A percentile compares a stretch with the other conserved stretches of the same genome.
Evolutionary conservation across 257 asterid genomes (phyloP).

Genomic region (Gardenia jasminoides): DNA sequence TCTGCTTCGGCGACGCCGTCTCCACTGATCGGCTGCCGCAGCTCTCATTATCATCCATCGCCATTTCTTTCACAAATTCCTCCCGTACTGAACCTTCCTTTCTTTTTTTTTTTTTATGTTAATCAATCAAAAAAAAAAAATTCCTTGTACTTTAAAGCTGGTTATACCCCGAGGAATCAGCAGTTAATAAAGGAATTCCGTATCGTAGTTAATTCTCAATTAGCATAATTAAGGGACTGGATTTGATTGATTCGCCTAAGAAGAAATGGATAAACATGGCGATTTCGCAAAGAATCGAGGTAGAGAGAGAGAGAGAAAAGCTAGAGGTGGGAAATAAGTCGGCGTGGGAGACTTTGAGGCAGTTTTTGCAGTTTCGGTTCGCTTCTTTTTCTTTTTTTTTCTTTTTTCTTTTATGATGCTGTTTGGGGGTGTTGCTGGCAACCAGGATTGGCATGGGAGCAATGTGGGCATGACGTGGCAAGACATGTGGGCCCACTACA

Average conservation of each 20-base stretch:
- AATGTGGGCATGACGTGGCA: not conserved
- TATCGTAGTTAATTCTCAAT: not conserved
- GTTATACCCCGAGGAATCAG: not conserved
- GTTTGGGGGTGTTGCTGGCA: no score
- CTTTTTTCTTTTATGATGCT: no score
- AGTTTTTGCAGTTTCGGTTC: no score
- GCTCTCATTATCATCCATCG: constrained; percentile 40
- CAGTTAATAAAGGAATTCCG: not conserved
- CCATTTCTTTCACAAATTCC: not conserved
- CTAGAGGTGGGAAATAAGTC: not conserved
- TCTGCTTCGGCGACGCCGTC: constrained; percentile 39
- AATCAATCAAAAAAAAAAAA: no score
- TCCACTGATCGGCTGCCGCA: constrained; percentile 50
- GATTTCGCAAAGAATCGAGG: not conserved
- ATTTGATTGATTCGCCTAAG: not conserved
- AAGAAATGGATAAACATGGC: not conserved
- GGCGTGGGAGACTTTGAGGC: not conserved
- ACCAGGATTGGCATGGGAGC: no score
- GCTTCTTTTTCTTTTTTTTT: no score
- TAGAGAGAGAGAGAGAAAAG: not conserved
- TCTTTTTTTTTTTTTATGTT: no score
- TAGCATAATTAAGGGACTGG: not conserved
- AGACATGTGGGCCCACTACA: not conserved
- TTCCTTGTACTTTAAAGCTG: not conserved
- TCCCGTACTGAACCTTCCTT: no score